phyloP scores from a whole-genome alignment of 805 yeast genomes.

The Komagataella kurtzmanii region DNA sequence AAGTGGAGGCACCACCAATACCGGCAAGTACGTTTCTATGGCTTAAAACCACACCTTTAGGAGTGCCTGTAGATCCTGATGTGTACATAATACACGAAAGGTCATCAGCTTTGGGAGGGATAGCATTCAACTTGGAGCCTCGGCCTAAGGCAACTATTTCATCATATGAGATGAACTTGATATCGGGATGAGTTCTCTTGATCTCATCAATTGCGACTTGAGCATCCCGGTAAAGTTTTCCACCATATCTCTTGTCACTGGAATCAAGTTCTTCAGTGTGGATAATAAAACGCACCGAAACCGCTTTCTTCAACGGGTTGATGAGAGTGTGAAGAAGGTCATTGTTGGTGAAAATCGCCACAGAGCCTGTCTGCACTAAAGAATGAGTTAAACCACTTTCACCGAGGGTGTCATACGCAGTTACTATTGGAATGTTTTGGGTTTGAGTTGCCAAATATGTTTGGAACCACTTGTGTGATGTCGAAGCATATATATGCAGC shows the following conservation, averaged over 20 bases:
- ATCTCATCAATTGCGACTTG: conserved; percentile 44
- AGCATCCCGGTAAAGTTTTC: conserved; percentile 47
- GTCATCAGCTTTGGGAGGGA: conserved; percentile 43
- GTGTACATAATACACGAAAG: conserved; percentile 75
- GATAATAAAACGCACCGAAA: conserved; percentile 51
- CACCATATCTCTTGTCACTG: conserved; percentile 49
- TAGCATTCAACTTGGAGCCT: conserved; percentile 23
- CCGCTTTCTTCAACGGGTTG: conserved; percentile 57
- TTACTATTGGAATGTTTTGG: conserved; percentile 76
- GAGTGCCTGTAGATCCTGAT: conserved; percentile 77
- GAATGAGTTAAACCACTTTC: conserved; percentile 82
- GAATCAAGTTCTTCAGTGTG: conserved; percentile 50
- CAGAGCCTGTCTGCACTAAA: conserved; percentile 66
- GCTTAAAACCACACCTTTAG: conserved; percentile 68
- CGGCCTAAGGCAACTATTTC: conserved; percentile 59
- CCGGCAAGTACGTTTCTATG: conserved; percentile 70
- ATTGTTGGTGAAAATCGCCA: conserved; percentile 77
- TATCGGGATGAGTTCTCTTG: conserved; percentile 59
- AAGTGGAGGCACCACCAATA: conserved; percentile 65
- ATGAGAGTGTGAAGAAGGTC: conserved; percentile 51
- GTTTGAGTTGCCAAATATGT: conserved; percentile 66
- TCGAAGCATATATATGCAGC: conserved; percentile 77
- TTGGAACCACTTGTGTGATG: conserved; percentile 87
- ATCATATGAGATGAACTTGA: conserved; percentile 48
- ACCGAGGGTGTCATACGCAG: conserved; percentile 94